Conservation (phyloP, 1,284 basidiomycete genomes). For the Malassezia caprae region DNA sequence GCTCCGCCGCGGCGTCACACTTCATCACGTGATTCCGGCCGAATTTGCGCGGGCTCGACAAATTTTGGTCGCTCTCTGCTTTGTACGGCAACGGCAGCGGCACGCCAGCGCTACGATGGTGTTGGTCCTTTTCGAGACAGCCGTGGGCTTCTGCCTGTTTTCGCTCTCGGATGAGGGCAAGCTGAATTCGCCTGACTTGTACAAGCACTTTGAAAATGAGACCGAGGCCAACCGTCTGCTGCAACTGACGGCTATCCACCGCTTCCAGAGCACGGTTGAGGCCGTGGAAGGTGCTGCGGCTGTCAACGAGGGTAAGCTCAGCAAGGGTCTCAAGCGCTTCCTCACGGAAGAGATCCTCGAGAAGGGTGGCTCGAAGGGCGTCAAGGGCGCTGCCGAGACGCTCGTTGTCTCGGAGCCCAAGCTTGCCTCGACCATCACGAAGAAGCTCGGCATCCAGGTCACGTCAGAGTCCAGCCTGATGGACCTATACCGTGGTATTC, state of each 20-base stretch:
- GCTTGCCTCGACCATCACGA: slow-evolving; percentile 67
- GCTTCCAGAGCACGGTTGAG: slow-evolving; percentile 86
- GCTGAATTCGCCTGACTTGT: slow-evolving; percentile 71
- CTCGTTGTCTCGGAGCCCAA: slow-evolving; percentile 80
- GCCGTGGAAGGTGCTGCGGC: slow-evolving; percentile 98
- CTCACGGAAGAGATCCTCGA: slow-evolving; percentile 71
- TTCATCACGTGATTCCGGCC: slow-evolving; percentile 2
- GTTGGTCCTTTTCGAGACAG: slow-evolving; percentile 47
- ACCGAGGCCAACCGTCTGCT: slow-evolving; percentile 70
- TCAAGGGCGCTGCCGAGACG: slow-evolving; percentile 70
- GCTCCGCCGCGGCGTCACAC: not conserved
- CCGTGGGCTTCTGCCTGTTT: slow-evolving; percentile 84
- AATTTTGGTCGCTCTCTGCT: slow-evolving; percentile 7
- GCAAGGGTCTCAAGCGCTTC: slow-evolving; percentile 87
- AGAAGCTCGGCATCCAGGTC: slow-evolving; percentile 87
- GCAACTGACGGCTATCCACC: slow-evolving; percentile 87
- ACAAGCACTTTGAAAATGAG: slow-evolving; percentile 83
- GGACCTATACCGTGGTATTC: slow-evolving; percentile 92
- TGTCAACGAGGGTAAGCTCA: slow-evolving; percentile 80
- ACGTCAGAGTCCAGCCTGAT: slow-evolving; percentile 58
- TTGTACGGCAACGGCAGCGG: slow-evolving; percentile 9
- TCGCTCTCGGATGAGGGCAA: slow-evolving; percentile 85
- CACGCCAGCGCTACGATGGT: slow-evolving; percentile 26
- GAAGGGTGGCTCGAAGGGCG: slow-evolving; percentile 55
- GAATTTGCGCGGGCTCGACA: slow-evolving; percentile 8